Evolutionary conservation across 148 eudicot genomes (phyloP).

Genomic region (Rhododendron ovatum): DNA sequence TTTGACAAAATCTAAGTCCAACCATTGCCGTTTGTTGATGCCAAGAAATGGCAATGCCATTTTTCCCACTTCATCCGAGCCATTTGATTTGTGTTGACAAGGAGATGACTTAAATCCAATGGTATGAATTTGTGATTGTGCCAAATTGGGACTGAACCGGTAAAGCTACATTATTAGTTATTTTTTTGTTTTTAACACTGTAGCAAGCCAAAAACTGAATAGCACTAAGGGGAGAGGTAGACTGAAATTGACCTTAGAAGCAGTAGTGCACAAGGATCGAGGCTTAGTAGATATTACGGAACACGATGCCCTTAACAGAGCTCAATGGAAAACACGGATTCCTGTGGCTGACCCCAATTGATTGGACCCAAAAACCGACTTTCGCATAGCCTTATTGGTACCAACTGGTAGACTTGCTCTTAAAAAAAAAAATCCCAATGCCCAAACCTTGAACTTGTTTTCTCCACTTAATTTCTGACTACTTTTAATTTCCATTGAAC

Average conservation of each 20-base stretch:
- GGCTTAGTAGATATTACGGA: too few relatives aligned
- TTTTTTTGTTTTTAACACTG: background rate
- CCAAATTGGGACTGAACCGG: background rate
- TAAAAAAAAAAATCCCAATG: background rate
- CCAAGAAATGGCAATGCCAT: background rate
- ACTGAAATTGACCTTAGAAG: too few relatives aligned
- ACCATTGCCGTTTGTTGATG: background rate
- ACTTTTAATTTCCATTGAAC: background rate
- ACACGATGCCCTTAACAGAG: too few relatives aligned
- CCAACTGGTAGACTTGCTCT: background rate
- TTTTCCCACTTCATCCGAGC: background rate
- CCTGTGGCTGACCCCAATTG: too few relatives aligned
- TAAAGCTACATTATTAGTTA: background rate
- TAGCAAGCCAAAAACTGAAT: background rate
- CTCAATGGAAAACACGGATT: too few relatives aligned
- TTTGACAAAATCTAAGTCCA: background rate
- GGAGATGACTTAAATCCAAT: background rate
- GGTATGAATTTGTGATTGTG: background rate
- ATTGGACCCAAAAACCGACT: background rate
- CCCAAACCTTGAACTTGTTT: background rate
- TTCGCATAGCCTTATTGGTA: background rate
- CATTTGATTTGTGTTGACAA: background rate
- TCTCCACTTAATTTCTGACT: background rate
- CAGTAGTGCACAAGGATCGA: too few relatives aligned
- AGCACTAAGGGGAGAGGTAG: too few relatives aligned